A percentile compares a stretch with the other conserved stretches of the same genome.
Conservation (phyloP, 495 filamentous ascomycete genomes). For the Jackrogersella minutella region DNA sequence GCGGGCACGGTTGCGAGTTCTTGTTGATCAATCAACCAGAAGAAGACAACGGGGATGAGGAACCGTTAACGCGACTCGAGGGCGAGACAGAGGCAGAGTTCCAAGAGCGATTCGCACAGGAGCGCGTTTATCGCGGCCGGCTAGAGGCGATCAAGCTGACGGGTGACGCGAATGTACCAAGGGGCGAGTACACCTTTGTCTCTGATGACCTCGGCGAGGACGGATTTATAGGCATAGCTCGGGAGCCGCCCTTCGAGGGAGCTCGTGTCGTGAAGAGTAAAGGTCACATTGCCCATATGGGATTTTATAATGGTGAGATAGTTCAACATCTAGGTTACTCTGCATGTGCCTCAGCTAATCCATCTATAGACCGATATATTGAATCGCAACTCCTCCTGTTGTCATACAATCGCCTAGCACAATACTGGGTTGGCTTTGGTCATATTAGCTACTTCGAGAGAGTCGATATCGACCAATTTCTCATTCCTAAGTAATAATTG, state of each 20-base stretch:
- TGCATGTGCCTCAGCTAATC: conserved; percentile 2
- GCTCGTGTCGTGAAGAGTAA: conserved; percentile 76
- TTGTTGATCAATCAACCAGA: conserved; percentile 79
- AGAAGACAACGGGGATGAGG: conserved; percentile 37
- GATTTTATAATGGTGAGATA: conserved; percentile 73
- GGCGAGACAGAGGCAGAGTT: conserved; percentile 53
- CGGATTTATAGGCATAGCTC: conserved; percentile 64
- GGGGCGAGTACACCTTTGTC: conserved; percentile 82
- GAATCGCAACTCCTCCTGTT: conserved; percentile 79
- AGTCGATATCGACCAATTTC: conserved; percentile 73
- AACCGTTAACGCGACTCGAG: conserved; percentile 43
- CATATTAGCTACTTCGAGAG: conserved; percentile 84
- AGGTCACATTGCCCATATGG: conserved; percentile 77
- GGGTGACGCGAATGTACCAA: conserved; percentile 86
- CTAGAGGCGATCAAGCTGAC: conserved; percentile 89
- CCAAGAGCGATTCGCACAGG: conserved; percentile 45
- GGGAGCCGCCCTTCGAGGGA: conserved; percentile 74
- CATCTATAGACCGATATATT: conserved; percentile 70
- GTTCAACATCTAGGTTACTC: background rate
- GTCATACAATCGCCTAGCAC: conserved; percentile 76
- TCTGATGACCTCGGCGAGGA: conserved; percentile 74
- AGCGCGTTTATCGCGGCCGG: conserved; percentile 62
- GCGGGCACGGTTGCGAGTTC: conserved; percentile 88
- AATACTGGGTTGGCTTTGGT: conserved; percentile 81
- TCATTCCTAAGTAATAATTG: conserved; percentile 39